phyloP scores from a whole-genome alignment of 2,329 filamentous ascomycete species.

The Sordariomycetes sp. region DNA sequence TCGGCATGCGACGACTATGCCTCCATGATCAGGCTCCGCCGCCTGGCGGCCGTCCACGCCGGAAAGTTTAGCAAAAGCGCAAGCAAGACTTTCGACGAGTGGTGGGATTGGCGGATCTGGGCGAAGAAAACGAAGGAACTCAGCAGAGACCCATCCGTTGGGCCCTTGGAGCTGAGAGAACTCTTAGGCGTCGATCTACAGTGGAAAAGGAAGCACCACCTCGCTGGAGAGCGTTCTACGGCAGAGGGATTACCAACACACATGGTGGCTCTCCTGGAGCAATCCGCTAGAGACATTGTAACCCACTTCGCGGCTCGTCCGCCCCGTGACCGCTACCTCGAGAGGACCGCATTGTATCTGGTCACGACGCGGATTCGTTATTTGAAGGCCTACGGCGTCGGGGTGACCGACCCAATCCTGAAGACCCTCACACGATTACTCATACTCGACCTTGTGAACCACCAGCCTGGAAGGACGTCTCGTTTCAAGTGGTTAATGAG shows the following conservation, averaged over 20 bases:
- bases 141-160: conserved; percentile 16
- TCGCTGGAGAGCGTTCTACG: neutral
- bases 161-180: neutral
- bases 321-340: neutral
- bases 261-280: neutral
- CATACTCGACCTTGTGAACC: conserved; percentile 21
- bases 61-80: conserved; percentile 4
- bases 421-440: conserved; percentile 15
- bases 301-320: neutral
- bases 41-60: conserved; percentile 4
- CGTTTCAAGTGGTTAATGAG: conserved; percentile 19
- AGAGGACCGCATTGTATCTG: conserved; percentile 13
- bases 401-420: conserved; percentile 15
- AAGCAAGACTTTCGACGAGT: neutral
- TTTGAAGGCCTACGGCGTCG: conserved; percentile 12
- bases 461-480: conserved; percentile 17
- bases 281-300: conserved; percentile 1
- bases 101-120: conserved; percentile 23
- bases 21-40: conserved; percentile 14
- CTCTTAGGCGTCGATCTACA: neutral
- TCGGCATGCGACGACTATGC: conserved; percentile 13
- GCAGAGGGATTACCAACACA: neutral
- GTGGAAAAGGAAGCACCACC: neutral
- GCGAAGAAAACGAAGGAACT: conserved; percentile 18
- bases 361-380: conserved; percentile 15